Percentiles rank a stretch among this genome's conserved stretches.
Conservation (phyloP, 345 rosid genomes). For the Melaleuca quinquenervia region DNA sequence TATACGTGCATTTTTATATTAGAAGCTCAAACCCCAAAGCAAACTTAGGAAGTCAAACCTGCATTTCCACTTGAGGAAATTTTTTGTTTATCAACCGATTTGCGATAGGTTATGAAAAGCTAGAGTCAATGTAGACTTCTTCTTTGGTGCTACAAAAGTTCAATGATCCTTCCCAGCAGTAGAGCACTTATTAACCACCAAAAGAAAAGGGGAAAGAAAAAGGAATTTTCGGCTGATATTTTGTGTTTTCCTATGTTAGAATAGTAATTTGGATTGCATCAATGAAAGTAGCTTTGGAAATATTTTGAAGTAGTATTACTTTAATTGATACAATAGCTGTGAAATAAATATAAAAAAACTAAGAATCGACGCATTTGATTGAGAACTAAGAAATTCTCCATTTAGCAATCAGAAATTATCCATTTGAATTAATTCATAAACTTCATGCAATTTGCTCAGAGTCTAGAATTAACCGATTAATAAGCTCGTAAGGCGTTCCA, state of each 20-base stretch:
- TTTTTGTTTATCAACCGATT: not conserved
- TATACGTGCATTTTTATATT: not conserved
- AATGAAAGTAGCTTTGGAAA: not conserved
- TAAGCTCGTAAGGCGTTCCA: not conserved
- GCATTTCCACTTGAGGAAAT: not conserved
- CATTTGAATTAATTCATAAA: not conserved
- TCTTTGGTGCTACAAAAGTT: not conserved
- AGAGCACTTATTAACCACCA: not conserved
- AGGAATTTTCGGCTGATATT: not conserved
- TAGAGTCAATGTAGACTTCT: not conserved
- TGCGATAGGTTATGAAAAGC: not conserved
- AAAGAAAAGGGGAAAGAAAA: not conserved
- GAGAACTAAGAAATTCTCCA: not conserved
- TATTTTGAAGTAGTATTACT: not conserved
- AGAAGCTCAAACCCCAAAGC: not conserved
- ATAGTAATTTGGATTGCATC: not conserved
- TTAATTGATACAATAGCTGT: not conserved
- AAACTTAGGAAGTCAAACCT: not conserved
- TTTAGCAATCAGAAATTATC: not conserved
- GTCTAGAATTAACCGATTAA: not conserved
- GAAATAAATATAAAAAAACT: not conserved
- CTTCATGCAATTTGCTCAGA: not conserved
- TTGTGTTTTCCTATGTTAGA: not conserved
- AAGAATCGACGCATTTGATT: not conserved
- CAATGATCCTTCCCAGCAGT: not conserved